Evolutionary conservation across 1,284 basidiomycete genomes (phyloP), one percentile per base, ranked within the genome.

Genomic region (Cronartium quercuum): DNA sequence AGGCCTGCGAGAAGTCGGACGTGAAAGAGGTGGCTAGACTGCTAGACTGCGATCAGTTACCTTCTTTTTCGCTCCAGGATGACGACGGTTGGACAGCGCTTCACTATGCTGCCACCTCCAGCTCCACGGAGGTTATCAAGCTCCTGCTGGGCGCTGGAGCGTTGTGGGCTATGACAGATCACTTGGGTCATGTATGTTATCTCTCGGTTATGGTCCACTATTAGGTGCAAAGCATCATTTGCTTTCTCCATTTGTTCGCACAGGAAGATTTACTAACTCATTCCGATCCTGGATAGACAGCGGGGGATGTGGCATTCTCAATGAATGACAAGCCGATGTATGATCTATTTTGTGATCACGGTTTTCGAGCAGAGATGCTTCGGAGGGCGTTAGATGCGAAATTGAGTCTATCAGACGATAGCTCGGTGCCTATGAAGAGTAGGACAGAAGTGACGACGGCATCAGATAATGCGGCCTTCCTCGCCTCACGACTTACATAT

Each of bases 221-320:
- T 41, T 5, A 41, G 21, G 29, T 21, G 34, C 40, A 12, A 42
- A 34, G 44, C 24, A 63, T 5, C 6, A 63, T 24, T 63, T 64
- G 4, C 21, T 12, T 7, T 64, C 40, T 35, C 40, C n/a, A 15
- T 64, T 66, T 44, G 18, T 1, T 34, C 44, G 55, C 44, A 37
- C 13, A 9, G 1, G 18, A 55, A 13, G 7, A n/a, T 29, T 3
- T 37, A 57, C 7, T 13, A 57, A 34, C 38, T 34, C 24, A 13
- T 67, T 9, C 12, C 2, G 7, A 34, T 51, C 82, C 88, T 76
- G 88, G 88, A 51, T 87, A 90, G 78, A 94, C 91, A 6, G 90
- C 93, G 0, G 92, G 89, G 6, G 94, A 96, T 79, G 87, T 97
- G 64, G 90, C 92, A 4, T 84, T 94, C 57, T 94, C 91, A 5